Evolutionary conservation across 257 asterid genomes (phyloP).

Genomic region (Coffea eugenioides): DNA sequence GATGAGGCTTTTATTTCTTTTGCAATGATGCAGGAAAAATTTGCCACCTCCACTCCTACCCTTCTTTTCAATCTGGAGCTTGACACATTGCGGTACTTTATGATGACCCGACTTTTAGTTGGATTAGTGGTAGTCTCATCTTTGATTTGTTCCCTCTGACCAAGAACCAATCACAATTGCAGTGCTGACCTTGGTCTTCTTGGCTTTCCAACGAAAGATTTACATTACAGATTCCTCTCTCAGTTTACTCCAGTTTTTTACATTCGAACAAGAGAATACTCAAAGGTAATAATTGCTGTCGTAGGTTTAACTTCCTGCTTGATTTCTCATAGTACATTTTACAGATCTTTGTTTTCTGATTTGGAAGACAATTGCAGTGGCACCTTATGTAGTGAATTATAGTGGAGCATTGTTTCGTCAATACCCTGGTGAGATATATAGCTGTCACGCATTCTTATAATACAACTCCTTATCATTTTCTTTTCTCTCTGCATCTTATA

Average conservation of each 20-base stretch:
- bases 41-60: slow-evolving; percentile 67
- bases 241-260: slow-evolving; percentile 78
- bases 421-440: slow-evolving; percentile 65
- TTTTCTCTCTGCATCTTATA: background rate
- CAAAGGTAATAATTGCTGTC: slow-evolving; percentile 60
- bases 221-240: slow-evolving; percentile 86
- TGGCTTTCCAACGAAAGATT: slow-evolving; percentile 81
- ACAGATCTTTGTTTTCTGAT: slow-evolving; percentile 35
- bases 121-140: slow-evolving; percentile 6
- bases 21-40: slow-evolving; percentile 57
- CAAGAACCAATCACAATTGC: slow-evolving; percentile 27
- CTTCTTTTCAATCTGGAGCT: slow-evolving; percentile 95
- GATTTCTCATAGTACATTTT: slow-evolving; percentile 6
- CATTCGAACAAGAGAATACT: slow-evolving; percentile 88
- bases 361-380: slow-evolving; percentile 95
- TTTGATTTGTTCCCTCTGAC: slow-evolving; percentile 18
- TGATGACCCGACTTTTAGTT: slow-evolving; percentile 15
- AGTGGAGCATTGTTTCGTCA: slow-evolving; percentile 88
- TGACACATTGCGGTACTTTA: slow-evolving; percentile 75
- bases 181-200: slow-evolving; percentile 95
- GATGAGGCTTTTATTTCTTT: slow-evolving; percentile 2
- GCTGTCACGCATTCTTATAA: background rate
- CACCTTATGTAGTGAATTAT: slow-evolving; percentile 87
- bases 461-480: background rate
- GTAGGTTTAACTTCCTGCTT: slow-evolving; percentile 9